Evolutionary conservation across 768 basidiomycete genomes (phyloP).

Genomic region (Trametes elegans): DNA sequence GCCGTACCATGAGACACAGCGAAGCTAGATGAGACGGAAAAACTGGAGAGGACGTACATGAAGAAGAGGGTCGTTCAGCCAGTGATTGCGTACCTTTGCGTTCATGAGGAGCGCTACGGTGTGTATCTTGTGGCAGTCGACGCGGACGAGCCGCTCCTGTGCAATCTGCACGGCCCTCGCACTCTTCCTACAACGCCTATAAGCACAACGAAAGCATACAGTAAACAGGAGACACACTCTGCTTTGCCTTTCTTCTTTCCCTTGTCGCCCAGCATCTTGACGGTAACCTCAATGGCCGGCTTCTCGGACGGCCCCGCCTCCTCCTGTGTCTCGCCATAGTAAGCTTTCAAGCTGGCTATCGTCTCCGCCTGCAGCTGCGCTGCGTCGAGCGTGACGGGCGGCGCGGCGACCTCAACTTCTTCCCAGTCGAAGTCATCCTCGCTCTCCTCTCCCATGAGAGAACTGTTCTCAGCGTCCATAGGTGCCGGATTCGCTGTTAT

Average conservation of each 20-base stretch:
- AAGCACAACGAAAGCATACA: neutral
- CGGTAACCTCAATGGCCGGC: constrained; percentile 67
- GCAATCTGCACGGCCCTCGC: constrained; percentile 42
- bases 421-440: constrained; percentile 83
- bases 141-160: constrained; percentile 69
- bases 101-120: constrained; percentile 78
- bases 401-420: constrained; percentile 60
- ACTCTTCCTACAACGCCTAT: constrained; percentile 34
- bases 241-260: constrained; percentile 36
- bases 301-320: constrained; percentile 30
- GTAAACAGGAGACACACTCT: constrained; percentile 42
- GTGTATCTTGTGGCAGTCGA: constrained; percentile 88
- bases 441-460: constrained; percentile 31
- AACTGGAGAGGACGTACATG: constrained; percentile 53
- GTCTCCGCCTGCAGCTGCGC: neutral
- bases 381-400: neutral
- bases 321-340: constrained; percentile 6
- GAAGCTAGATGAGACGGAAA: constrained; percentile 5
- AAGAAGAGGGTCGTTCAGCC: constrained; percentile 78
- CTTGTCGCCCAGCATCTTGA: constrained; percentile 50
- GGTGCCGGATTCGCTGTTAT: neutral
- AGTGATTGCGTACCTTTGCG: constrained; percentile 72
- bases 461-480: constrained; percentile 19
- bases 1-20: neutral
- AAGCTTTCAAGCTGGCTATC: neutral